Evolutionary conservation across 768 basidiomycete genomes (phyloP), one percentile per base, ranked within the genome.

Genomic region (Dioszegia aurantiaca): DNA sequence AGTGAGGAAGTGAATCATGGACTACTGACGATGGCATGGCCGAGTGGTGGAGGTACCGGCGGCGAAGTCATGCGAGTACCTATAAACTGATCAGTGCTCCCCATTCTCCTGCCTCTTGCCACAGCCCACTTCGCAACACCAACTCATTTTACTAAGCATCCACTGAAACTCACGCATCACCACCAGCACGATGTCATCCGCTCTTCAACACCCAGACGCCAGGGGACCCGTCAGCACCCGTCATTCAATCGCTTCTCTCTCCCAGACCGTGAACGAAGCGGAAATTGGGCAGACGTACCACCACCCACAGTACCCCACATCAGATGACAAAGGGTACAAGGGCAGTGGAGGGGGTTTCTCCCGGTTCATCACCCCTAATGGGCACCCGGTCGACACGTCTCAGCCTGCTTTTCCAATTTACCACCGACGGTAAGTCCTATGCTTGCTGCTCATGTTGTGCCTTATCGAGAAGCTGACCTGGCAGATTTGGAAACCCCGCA

Each of bases 401-500:
- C 73, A 77, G 59, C 67, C 63, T 36, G 64, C 71, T 33, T 63
- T 67, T 43, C 63, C 66, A 43, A 56, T 66, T 40, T 77, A 64
- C 64, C 75, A 75, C 60, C 49, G 74, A 48, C 63, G 60, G 51
- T 65, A 55, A 26, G 48, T 17, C 14, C 19, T 5, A 8, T n/a
- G 17, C 40, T 43, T 26, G 24, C 21, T 43, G 10, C 8, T 11
- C 14, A 6, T 40, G 26, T 27, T 14, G 16, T 40, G 30, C 5
- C 2, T 28, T 4, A 17, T n/a, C n/a, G n/a, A n/a, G n/a, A n/a
- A 6, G 33, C 48, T 51, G 37, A 52, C 17, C 12, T 14, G 21
- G 28, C 46, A 63, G 59, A 52, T 72, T 74, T 61, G 75, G 56
- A 58, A 75, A 76, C 57, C 77, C 77, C 2, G 67, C 76, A 10